Evolutionary conservation across 768 basidiomycete species (phyloP), one percentile per base, ranked within the genome.

Genomic region (Phlebiopsis flavidoalba): DNA sequence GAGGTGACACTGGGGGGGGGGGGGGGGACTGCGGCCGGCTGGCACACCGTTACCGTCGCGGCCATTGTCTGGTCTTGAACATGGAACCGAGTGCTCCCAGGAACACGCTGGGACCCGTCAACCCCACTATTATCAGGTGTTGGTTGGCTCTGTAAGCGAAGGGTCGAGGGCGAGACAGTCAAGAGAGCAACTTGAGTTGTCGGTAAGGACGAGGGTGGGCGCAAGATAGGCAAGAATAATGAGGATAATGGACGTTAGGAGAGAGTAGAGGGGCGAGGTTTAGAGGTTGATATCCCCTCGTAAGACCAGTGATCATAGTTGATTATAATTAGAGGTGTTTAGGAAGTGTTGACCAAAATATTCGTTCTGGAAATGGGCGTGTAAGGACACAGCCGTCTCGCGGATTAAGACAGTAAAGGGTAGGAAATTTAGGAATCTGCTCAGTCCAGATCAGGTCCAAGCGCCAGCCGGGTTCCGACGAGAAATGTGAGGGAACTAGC

Each of bases 71-170:
- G 74, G 57, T 57, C 82, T 80, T 12, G 82, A 73, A 65, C 91
- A 93, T 5, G 91, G n/a, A 91, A 8, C 91, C 90, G 47, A 92
- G 72, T 11, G 81, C 69, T 19, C 91, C 91, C 48, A 91, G 68
- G 67, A 86, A 83, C 37, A 88, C 70, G 52, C 80, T 85, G 3
- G 91, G 86, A 7, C 90, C n/a, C 90, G 70, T 91, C 89, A 11
- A 85, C 67, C 5, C 47, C 65, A 22, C 56, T 65, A 3, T 53
- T 46, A 54, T 66, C 63, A n/a, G 59, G 63, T 64, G 19, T 55
- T 26, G 15, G 50, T 60, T 31, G 75, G 67, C 19, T 76, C 69
- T 0, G 76, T 76, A 60, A 80, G 70, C 21, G 63, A 54, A n/a
- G n/a, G 8, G 78, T 73, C 1, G 85, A 85, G 11, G 88, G 88